Conservation (phyloP, 2,329 filamentous ascomycete genomes). For the Nigrospora osmanthi region DNA sequence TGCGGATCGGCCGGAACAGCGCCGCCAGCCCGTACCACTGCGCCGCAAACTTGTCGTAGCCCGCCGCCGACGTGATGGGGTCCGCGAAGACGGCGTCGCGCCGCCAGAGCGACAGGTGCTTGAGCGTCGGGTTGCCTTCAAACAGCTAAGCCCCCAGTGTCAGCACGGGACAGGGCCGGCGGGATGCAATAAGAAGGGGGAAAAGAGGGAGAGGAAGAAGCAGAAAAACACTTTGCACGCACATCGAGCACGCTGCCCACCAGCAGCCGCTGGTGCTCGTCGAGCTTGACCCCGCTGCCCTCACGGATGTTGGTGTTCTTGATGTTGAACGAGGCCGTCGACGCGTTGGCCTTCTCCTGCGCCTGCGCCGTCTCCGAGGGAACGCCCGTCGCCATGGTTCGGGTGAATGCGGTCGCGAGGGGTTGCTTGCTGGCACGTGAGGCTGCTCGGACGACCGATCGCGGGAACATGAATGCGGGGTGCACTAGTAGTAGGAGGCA, state of each 20-base stretch:
- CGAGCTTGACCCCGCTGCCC: constrained; percentile 40
- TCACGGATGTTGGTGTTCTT: constrained; percentile 47
- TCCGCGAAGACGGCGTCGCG: constrained; percentile 51
- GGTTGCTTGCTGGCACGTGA: too few relatives aligned
- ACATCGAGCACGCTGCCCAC: constrained; percentile 52
- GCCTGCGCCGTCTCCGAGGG: constrained; percentile 19
- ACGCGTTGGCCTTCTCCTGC: constrained; percentile 8
- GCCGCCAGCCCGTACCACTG: constrained; percentile 52
- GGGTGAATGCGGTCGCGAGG: neutral
- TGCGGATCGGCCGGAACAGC: constrained; percentile 50
- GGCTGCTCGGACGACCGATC: too few relatives aligned
- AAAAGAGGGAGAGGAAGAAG: neutral
- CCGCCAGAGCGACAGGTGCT: constrained; percentile 52
- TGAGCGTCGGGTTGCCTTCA: constrained; percentile 48
- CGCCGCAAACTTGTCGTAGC: constrained; percentile 40
- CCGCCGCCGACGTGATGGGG: constrained; percentile 48
- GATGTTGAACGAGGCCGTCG: constrained; percentile 27
- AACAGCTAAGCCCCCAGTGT: constrained; percentile 35
- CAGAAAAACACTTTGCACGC: neutral
- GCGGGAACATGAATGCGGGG: too few relatives aligned
- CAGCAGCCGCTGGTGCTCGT: constrained; percentile 40
- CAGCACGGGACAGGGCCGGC: too few relatives aligned
- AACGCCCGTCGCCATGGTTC: constrained; percentile 17
- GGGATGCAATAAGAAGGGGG: too few relatives aligned
- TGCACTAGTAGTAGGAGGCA: too few relatives aligned